Percentiles rank a stretch among this genome's conserved stretches.
Evolutionary conservation across 2,329 filamentous ascomycete species (phyloP).

Genomic region (Helotiales sp.): DNA sequence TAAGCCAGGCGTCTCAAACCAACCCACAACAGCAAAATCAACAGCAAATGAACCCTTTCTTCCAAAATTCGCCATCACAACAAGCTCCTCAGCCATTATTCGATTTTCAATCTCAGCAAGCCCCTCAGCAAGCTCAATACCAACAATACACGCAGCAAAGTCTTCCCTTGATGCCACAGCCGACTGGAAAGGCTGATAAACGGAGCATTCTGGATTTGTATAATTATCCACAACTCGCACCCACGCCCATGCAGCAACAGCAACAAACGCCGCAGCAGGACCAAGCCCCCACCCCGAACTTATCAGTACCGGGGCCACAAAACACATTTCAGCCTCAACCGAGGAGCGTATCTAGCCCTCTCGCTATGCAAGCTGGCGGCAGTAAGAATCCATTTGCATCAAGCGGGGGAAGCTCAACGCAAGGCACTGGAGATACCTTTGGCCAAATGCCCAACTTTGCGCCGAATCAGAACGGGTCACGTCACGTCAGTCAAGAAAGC

Average conservation of each 20-base stretch:
- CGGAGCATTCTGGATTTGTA: slow-evolving; percentile 76
- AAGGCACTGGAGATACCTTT: slow-evolving; percentile 28
- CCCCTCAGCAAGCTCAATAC: slow-evolving; percentile 31
- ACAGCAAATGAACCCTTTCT: slow-evolving; percentile 23
- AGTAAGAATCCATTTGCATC: slow-evolving; percentile 36
- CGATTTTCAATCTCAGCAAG: slow-evolving; percentile 43
- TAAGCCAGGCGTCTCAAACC: slow-evolving; percentile 12
- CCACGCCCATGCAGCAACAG: slow-evolving; percentile 22
- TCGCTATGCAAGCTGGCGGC: slow-evolving; percentile 19
- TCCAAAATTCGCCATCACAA: slow-evolving; percentile 13
- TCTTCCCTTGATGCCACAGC: slow-evolving; percentile 41
- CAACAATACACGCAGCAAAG: slow-evolving; percentile 38
- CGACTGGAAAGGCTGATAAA: slow-evolving; percentile 61
- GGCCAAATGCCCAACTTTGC: slow-evolving; percentile 24
- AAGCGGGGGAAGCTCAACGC: slow-evolving; percentile 21
- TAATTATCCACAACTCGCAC: slow-evolving; percentile 44
- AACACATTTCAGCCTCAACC: slow-evolving; percentile 14
- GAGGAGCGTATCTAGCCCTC: slow-evolving; percentile 19
- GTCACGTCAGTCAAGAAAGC: slow-evolving; percentile 68
- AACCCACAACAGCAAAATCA: slow-evolving; percentile 23
- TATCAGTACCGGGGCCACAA: background rate
- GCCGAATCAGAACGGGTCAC: slow-evolving; percentile 28
- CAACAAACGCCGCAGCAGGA: slow-evolving; percentile 20
- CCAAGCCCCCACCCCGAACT: slow-evolving; percentile 6
- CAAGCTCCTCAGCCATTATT: slow-evolving; percentile 4